A percentile compares a stretch with the other conserved stretches of the same genome.
Conservation (phyloP, 2,329 filamentous ascomycete genomes). For the Fusarium coffeatum region DNA sequence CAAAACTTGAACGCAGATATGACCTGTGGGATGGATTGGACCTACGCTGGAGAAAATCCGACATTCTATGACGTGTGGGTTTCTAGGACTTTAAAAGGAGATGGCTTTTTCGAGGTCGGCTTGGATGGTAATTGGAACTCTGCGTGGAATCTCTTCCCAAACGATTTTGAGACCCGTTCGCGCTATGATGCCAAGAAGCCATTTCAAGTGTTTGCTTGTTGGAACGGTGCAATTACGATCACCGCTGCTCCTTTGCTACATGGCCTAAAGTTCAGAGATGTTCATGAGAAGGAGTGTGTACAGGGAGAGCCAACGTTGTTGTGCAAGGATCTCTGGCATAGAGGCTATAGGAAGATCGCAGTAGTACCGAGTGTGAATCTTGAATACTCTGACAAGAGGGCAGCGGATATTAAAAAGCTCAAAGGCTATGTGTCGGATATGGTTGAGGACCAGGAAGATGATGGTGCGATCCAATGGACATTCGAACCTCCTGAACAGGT, state of each 20-base stretch:
- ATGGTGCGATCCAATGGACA: slow-evolving; percentile 57
- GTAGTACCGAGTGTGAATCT: slow-evolving; percentile 67
- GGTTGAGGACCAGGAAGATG: slow-evolving; percentile 44
- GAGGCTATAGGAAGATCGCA: slow-evolving; percentile 63
- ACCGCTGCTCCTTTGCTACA: slow-evolving; percentile 60
- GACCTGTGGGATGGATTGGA: slow-evolving; percentile 71
- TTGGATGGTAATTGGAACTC: slow-evolving; percentile 61
- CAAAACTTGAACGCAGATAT: slow-evolving; percentile 61
- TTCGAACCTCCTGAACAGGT: slow-evolving; percentile 58
- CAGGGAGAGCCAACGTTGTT: slow-evolving; percentile 67
- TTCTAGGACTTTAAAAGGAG: slow-evolving; percentile 62
- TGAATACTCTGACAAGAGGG: slow-evolving; percentile 62
- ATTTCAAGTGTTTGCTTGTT: slow-evolving; percentile 71
- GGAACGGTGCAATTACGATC: slow-evolving; percentile 67
- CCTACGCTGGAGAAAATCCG: slow-evolving; percentile 55
- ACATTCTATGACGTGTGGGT: slow-evolving; percentile 71
- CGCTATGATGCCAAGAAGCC: slow-evolving; percentile 55
- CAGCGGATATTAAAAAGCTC: slow-evolving; percentile 58
- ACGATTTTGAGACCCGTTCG: slow-evolving; percentile 52
- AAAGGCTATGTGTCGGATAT: slow-evolving; percentile 62
- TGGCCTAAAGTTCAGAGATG: slow-evolving; percentile 59
- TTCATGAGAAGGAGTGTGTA: slow-evolving; percentile 57
- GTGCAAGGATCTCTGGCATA: slow-evolving; percentile 67
- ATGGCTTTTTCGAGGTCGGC: slow-evolving; percentile 66
- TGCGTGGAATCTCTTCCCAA: slow-evolving; percentile 64